phyloP scores from a whole-genome alignment of 2,329 filamentous ascomycete species.

The Chalaropsis thielavioides region DNA sequence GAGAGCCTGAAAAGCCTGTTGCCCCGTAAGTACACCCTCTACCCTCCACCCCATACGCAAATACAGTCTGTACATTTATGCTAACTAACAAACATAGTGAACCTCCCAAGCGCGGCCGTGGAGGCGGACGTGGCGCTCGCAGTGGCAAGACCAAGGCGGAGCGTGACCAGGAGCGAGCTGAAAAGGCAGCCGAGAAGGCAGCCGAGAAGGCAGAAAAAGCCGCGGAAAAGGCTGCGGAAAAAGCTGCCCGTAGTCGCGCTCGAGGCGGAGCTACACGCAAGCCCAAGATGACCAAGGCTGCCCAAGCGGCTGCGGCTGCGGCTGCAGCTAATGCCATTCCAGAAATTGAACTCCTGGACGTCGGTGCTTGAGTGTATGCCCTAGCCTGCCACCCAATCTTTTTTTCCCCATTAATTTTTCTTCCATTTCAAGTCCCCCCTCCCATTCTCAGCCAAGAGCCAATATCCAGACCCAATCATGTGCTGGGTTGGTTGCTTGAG shows the following conservation, averaged over 20 bases:
- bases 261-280: slow-evolving; percentile 14
- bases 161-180: slow-evolving; percentile 16
- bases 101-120: slow-evolving; percentile 53
- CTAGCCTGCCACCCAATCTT: background rate
- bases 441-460: background rate
- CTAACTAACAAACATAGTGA: slow-evolving; percentile 38
- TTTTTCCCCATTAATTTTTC: background rate
- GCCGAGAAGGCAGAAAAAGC: slow-evolving; percentile 16
- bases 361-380: slow-evolving; percentile 15
- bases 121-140: slow-evolving; percentile 23
- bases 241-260: slow-evolving; percentile 12
- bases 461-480: background rate
- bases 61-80: slow-evolving; percentile 15
- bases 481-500: background rate
- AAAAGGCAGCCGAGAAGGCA: slow-evolving; percentile 16
- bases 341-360: slow-evolving; percentile 17
- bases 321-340: slow-evolving; percentile 9
- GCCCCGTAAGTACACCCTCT: slow-evolving; percentile 31
- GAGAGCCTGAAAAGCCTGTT: slow-evolving; percentile 64
- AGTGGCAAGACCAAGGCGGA: slow-evolving; percentile 17
- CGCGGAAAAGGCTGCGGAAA: slow-evolving; percentile 13
- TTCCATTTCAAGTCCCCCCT: background rate
- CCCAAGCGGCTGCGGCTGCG: slow-evolving; percentile 12
- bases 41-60: slow-evolving; percentile 1
- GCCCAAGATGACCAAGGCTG: slow-evolving; percentile 16